Percentiles rank a stretch among this genome's conserved stretches.
These are phyloP conservation scores for Aspergillus sp. DNA, from an alignment of 2,329 filamentous ascomycete species.

Conservation along the genomic window DNA sequence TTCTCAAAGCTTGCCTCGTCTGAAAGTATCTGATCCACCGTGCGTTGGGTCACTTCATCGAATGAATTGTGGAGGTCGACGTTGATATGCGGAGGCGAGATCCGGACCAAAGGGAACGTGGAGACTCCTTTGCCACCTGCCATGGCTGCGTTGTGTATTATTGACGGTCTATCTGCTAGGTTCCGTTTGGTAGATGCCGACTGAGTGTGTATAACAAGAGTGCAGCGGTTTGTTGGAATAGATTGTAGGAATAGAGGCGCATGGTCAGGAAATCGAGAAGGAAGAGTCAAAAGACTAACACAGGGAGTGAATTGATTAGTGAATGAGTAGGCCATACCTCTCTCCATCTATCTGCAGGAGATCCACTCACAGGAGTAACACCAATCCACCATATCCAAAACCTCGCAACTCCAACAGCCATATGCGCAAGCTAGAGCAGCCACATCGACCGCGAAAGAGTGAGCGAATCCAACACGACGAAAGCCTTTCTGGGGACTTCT, in stretches of 20 bases:
- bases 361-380: slow-evolving; percentile 3
- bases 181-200: not conserved
- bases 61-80: slow-evolving; percentile 25
- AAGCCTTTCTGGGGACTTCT: not conserved
- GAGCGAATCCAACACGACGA: not conserved
- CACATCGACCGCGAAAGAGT: not conserved
- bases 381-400: slow-evolving; percentile 1
- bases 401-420: not conserved
- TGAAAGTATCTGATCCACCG: slow-evolving; percentile 27
- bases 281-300: not conserved
- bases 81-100: slow-evolving; percentile 20
- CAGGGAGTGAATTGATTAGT: not conserved
- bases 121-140: not conserved
- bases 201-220: not conserved
- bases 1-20: slow-evolving; percentile 26
- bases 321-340: not conserved
- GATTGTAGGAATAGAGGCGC: not conserved
- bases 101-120: not conserved
- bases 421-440: not conserved
- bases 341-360: not conserved
- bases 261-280: not conserved
- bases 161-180: not conserved
- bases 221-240: not conserved
- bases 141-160: not conserved
- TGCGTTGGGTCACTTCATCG: slow-evolving; percentile 15